A percentile compares a stretch with the other conserved stretches of the same genome.
Conservation (phyloP, 805 yeast genomes). For the Saccharomycopsis vini region DNA sequence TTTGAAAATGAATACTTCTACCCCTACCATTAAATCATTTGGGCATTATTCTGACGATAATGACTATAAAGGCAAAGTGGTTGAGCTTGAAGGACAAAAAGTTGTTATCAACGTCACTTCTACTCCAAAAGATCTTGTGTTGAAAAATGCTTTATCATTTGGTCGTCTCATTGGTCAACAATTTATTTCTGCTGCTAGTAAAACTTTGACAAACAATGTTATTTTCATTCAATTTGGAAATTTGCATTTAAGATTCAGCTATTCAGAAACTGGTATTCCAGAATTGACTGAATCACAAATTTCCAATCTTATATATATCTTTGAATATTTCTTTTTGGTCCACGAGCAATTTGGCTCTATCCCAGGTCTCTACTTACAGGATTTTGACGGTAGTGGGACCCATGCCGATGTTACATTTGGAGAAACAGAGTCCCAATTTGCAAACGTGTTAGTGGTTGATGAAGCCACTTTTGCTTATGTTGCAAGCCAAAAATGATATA, state of each 20-base stretch:
- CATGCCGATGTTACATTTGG: conserved; percentile 17
- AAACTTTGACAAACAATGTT: conserved; percentile 11
- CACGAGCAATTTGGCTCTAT: conserved; percentile 14
- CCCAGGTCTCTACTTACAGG: conserved; percentile 14
- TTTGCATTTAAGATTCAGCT: conserved; percentile 7
- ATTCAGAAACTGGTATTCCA: conserved; percentile 1
- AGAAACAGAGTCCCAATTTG: conserved; percentile 1
- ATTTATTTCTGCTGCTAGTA: conserved; percentile 11
- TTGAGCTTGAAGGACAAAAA: conserved; percentile 8
- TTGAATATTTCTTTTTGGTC: conserved; percentile 6
- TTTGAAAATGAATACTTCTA: not conserved
- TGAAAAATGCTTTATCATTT: conserved; percentile 4
- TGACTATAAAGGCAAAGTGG: conserved; percentile 1
- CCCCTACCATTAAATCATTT: conserved; percentile 7
- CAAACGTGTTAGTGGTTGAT: conserved; percentile 9
- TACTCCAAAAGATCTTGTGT: conserved; percentile 9
- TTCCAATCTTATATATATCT: conserved; percentile 8
- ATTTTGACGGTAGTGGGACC: conserved; percentile 17
- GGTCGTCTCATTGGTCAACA: conserved; percentile 5
- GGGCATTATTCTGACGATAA: conserved; percentile 10
- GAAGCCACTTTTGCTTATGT: conserved; percentile 13
- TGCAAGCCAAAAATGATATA: too few relatives aligned
- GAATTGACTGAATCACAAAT: conserved; percentile 7
- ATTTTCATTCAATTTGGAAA: conserved; percentile 16
- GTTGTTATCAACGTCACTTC: conserved; percentile 11